A percentile compares a stretch with the other conserved stretches of the same genome.
phyloP scores from a whole-genome alignment of 1,139 yeast genomes.

The Yamadazyma conglobata region DNA sequence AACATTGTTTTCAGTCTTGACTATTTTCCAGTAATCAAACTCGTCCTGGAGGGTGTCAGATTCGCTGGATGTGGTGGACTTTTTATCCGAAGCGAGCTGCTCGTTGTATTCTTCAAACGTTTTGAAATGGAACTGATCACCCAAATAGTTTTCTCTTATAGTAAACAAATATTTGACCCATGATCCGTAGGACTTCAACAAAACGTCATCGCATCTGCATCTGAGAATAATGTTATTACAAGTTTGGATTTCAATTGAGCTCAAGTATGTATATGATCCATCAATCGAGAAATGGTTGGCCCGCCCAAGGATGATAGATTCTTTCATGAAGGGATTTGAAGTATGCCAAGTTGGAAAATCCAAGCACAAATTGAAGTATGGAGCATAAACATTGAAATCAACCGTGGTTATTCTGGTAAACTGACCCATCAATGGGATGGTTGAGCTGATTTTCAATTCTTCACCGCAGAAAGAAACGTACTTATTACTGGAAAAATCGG shows the following conservation, averaged over 20 bases:
- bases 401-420: conserved; percentile 56
- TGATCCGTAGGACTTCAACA: conserved; percentile 75
- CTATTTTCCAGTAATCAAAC: conserved; percentile 36
- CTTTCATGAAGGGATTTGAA: conserved; percentile 61
- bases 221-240: conserved; percentile 68
- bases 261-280: conserved; percentile 66
- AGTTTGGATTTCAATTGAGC: conserved; percentile 57
- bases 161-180: conserved; percentile 70
- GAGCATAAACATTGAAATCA: conserved; percentile 52
- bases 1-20: conserved; percentile 64
- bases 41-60: conserved; percentile 15
- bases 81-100: conserved; percentile 7
- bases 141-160: conserved; percentile 87
- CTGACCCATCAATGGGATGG: conserved; percentile 61
- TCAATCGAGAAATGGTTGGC: conserved; percentile 56
- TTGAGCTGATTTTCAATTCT: conserved; percentile 42
- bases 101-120: conserved; percentile 76
- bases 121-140: conserved; percentile 76
- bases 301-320: conserved; percentile 58
- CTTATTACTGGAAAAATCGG: conserved; percentile 77
- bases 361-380: conserved; percentile 57
- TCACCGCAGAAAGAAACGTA: conserved; percentile 74
- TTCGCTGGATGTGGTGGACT: conserved; percentile 1
- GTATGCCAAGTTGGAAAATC: conserved; percentile 95
- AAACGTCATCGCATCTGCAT: conserved; percentile 62